Percentiles rank a stretch among this genome's conserved stretches.
Conservation (phyloP, 805 yeast genomes). For the Komagataella kurtzmanii region DNA sequence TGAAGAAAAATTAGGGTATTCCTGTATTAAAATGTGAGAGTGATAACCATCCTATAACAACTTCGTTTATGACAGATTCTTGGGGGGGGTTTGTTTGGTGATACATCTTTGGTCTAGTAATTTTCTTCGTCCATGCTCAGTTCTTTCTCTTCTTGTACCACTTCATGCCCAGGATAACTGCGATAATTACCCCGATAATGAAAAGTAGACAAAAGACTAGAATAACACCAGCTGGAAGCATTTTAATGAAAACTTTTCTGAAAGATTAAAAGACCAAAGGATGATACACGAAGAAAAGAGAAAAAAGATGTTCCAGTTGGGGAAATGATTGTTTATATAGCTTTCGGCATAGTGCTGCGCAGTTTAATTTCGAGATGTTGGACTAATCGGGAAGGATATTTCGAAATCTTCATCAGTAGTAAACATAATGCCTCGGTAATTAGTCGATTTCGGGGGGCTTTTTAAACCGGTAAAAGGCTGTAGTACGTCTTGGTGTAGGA, state of each 20-base stretch:
- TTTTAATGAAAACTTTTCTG: constrained; percentile 10
- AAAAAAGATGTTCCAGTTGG: neutral
- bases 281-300: neutral
- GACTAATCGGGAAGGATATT: neutral
- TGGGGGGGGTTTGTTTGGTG: neutral
- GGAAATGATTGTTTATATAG: neutral
- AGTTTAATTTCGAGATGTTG: neutral
- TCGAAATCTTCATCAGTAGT: neutral
- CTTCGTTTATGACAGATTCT: neutral
- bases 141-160: constrained; percentile 17
- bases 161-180: constrained; percentile 16
- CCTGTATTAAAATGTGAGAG: neutral
- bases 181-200: constrained; percentile 23
- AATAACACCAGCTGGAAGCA: constrained; percentile 58
- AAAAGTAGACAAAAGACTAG: constrained; percentile 42
- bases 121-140: neutral
- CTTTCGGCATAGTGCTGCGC: neutral
- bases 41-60: neutral
- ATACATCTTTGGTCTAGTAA: neutral
- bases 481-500: neutral
- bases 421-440: neutral
- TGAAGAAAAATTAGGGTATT: neutral
- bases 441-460: neutral
- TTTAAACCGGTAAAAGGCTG: neutral
- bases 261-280: neutral